These are phyloP conservation scores for Dendrothele bispora DNA, from an alignment of 768 basidiomycete species.

Conservation along the genomic window DNA sequence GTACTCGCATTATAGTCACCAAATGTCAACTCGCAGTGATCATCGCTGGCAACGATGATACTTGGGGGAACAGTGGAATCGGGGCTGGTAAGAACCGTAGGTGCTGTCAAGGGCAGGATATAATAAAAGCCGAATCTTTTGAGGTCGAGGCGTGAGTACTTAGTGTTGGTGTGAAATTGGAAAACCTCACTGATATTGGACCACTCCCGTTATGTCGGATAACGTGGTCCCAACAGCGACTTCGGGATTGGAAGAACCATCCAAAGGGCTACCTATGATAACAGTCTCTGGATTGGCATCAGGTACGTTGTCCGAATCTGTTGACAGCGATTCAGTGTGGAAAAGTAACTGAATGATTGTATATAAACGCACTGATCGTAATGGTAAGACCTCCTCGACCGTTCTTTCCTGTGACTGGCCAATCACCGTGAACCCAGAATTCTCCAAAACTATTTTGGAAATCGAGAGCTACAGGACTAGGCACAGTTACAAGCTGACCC, in stretches of 20 bases:
- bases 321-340: not conserved
- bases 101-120: constrained; percentile 57
- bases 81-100: constrained; percentile 41
- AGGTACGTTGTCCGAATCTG: constrained; percentile 50
- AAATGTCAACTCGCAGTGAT: constrained; percentile 47
- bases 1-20: constrained; percentile 59
- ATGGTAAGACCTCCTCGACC: constrained; percentile 54
- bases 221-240: constrained; percentile 46
- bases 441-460: constrained; percentile 56
- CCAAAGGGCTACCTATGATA: constrained; percentile 53
- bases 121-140: constrained; percentile 54
- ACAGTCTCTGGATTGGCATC: constrained; percentile 60
- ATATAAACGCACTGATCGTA: constrained; percentile 36
- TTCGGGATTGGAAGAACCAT: constrained; percentile 49
- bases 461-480: constrained; percentile 42
- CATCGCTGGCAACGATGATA: constrained; percentile 31
- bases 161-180: not conserved
- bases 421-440: constrained; percentile 59
- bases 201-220: constrained; percentile 53
- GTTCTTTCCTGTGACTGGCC: constrained; percentile 57
- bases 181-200: constrained; percentile 48
- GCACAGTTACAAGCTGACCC: constrained; percentile 55
- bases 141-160: not conserved
- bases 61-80: constrained; percentile 35
- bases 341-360: not conserved